Conservation (phyloP, 306 rosid species). For the Hylodesmum podocarpum region DNA sequence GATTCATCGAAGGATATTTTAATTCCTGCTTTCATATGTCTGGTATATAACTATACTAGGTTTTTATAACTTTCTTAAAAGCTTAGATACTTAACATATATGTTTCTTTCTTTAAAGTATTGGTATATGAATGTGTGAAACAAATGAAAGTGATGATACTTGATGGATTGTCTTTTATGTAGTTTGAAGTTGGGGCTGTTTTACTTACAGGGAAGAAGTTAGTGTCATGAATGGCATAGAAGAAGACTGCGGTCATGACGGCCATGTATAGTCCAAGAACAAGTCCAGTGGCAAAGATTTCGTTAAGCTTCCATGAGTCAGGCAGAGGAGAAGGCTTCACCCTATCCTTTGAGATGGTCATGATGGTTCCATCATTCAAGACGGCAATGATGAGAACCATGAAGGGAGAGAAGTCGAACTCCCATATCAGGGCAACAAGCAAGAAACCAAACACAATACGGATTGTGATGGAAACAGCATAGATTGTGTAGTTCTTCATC, state of each 20-base stretch:
- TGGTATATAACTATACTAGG: no score
- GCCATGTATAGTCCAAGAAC: constrained; percentile 91
- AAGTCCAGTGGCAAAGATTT: constrained; percentile 80
- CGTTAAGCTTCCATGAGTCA: constrained; percentile 90
- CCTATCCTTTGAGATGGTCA: constrained; percentile 91
- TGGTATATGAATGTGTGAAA: neutral
- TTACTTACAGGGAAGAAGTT: constrained; percentile 57
- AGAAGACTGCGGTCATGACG: constrained; percentile 68
- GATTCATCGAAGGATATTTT: no score
- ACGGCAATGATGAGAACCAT: constrained; percentile 81
- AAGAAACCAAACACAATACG: constrained; percentile 82
- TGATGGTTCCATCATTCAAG: constrained; percentile 85
- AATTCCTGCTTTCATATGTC: no score
- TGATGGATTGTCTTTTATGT: neutral
- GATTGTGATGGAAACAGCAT: constrained; percentile 86
- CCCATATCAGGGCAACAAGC: constrained; percentile 79
- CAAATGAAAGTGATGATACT: neutral
- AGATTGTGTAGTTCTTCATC: constrained; percentile 92
- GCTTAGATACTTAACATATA: neutral
- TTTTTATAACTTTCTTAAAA: neutral
- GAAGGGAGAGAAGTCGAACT: constrained; percentile 86
- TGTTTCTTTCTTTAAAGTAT: neutral
- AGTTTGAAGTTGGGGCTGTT: neutral
- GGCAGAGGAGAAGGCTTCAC: constrained; percentile 89
- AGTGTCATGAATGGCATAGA: constrained; percentile 47